Evolutionary conservation across 2,329 filamentous ascomycete genomes (phyloP), one percentile per base, ranked within the genome.

Genomic region (Penicillium rolfsii): DNA sequence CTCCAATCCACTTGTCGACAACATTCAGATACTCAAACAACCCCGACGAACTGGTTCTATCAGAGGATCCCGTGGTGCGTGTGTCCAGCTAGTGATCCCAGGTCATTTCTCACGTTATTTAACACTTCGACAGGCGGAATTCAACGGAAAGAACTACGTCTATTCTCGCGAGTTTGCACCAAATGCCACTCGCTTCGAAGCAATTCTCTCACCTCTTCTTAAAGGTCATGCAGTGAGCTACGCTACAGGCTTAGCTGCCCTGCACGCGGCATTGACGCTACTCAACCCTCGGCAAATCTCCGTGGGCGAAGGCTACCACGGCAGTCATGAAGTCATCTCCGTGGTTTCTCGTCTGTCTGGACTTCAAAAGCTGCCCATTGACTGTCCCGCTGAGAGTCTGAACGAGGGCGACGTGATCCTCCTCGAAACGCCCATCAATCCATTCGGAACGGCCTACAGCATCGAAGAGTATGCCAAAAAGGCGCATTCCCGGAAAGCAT

Each of bases 371-470:
- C 81, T 97, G 1, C 82, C 87, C n/a, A 83, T 97, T 8, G 85
- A 89, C 69, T 90, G 86, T 71, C 81, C 87, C 11, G 80, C 83
- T 11, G 84, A 85, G 49, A 85, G 86, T 35, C 82, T 97, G 1
- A 82, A 85, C 16, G 78, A 85, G 3, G 93, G 93, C 2, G 94
- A 97, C 74, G 81, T 97, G 5, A 83, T 98, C 56, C 91, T 96
- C 73, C 82, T 97, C 54, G 94, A 98, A 80, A 97, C 93, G 5
- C 94, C 94, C 0, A 81, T 97, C 48, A 98, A 98, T 77, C 94
- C 94, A 0, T 89, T 89, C 0, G 94, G 94, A 55, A 87, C 89
- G 71, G 92, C 92, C 0, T 87, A 85, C 66, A 82, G 90, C 69
- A 86, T 98, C 40, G 81, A 81, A 35, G 77, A 80, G 57, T 96